Percentiles rank a stretch among this genome's conserved stretches.
Conservation (phyloP, 1,139 yeast species). For the Hyphopichia buzzinii region DNA sequence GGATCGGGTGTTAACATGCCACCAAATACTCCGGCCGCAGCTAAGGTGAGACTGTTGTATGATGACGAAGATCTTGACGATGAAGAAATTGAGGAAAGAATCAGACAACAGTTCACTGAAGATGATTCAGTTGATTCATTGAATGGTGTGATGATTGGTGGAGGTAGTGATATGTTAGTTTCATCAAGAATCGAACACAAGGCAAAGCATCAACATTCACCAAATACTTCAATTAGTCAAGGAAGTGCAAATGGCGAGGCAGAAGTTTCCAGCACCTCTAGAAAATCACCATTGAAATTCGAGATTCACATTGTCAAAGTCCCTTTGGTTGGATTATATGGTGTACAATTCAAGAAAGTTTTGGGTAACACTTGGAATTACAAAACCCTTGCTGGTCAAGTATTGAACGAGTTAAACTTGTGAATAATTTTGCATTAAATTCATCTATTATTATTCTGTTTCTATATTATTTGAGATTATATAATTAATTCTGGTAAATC, state of each 20-base stretch:
- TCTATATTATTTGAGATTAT: too few relatives aligned
- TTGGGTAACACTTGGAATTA: slow-evolving; percentile 96
- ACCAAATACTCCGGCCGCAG: slow-evolving; percentile 52
- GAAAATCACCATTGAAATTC: slow-evolving; percentile 65
- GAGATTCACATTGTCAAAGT: slow-evolving; percentile 93
- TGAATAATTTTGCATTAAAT: too few relatives aligned
- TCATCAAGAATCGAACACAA: slow-evolving; percentile 59
- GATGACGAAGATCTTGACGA: slow-evolving; percentile 40
- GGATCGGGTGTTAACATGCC: slow-evolving; percentile 47
- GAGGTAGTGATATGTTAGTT: slow-evolving; percentile 66
- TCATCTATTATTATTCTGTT: too few relatives aligned
- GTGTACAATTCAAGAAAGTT: slow-evolving; percentile 91
- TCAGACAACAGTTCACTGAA: slow-evolving; percentile 25
- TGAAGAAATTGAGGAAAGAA: slow-evolving; percentile 24
- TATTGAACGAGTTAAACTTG: slow-evolving; percentile 73
- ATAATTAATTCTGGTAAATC: too few relatives aligned
- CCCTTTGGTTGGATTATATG: slow-evolving; percentile 85
- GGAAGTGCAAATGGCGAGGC: slow-evolving; percentile 10
- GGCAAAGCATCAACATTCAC: slow-evolving; percentile 33
- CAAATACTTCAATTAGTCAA: slow-evolving; percentile 22
- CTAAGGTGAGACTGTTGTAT: slow-evolving; percentile 37
- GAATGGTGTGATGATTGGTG: slow-evolving; percentile 45
- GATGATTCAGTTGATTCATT: slow-evolving; percentile 67
- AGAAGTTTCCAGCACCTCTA: slow-evolving; percentile 7
- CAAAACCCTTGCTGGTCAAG: slow-evolving; percentile 87